Percentiles rank a stretch among this genome's conserved stretches.
Conservation (phyloP, 1,284 basidiomycete species). For the Laetiporus sulphureus region DNA sequence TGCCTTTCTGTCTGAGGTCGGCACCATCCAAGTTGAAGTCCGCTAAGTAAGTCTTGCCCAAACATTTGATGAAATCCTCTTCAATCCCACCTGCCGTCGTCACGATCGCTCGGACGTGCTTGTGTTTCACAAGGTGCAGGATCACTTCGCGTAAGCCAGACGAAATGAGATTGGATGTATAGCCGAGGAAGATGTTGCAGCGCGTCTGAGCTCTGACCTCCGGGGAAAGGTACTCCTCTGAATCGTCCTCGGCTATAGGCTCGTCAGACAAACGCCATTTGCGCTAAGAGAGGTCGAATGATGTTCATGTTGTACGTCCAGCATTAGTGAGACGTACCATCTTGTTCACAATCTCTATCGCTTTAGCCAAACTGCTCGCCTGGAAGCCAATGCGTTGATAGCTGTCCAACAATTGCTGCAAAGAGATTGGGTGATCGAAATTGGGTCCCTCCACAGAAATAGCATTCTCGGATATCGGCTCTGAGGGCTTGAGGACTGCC, state of each 20-base stretch:
- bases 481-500: conserved; percentile 75
- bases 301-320: conserved; percentile 1
- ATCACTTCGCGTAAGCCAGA: conserved; percentile 95
- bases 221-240: conserved; percentile 54
- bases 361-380: conserved; percentile 84
- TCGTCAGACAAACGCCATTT: conserved; percentile 83
- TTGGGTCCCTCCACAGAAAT: conserved; percentile 84
- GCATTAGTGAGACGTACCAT: conserved; percentile 53
- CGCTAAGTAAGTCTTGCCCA: conserved; percentile 92
- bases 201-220: conserved; percentile 60
- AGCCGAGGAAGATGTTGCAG: conserved; percentile 93
- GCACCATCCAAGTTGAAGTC: conserved; percentile 93
- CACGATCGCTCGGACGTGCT: conserved; percentile 85
- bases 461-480: conserved; percentile 66
- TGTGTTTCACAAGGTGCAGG: conserved; percentile 90
- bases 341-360: conserved; percentile 85
- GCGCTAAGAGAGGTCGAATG: conserved; percentile 38
- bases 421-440: conserved; percentile 66
- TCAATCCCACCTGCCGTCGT: conserved; percentile 99
- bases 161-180: conserved; percentile 98
- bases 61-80: conserved; percentile 98
- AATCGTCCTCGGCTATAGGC: conserved; percentile 59
- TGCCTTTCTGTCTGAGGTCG: conserved; percentile 77
- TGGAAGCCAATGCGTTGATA: conserved; percentile 96
- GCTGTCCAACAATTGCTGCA: conserved; percentile 68